Evolutionary conservation across 495 filamentous ascomycete species (phyloP).

Genomic region (Peziza echinospora): DNA sequence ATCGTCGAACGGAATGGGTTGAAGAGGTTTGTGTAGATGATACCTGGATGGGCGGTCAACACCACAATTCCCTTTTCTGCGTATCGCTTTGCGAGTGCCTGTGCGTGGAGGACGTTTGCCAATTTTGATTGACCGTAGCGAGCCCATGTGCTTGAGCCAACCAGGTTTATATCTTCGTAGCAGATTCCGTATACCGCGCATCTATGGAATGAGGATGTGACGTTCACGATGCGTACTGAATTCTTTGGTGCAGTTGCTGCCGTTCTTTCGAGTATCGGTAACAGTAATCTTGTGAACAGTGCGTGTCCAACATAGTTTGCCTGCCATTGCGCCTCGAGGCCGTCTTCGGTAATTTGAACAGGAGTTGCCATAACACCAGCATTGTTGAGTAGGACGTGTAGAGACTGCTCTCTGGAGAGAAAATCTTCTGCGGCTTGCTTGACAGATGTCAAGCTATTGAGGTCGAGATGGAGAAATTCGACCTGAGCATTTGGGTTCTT

Average conservation of each 20-base stretch:
- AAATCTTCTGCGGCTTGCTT: slow-evolving; percentile 1
- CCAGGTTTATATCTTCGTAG: slow-evolving; percentile 18
- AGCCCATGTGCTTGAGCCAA: slow-evolving; percentile 20
- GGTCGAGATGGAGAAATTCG: slow-evolving; percentile 7
- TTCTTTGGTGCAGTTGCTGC: neutral
- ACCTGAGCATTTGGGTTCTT: slow-evolving; percentile 2
- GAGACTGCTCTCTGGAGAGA: slow-evolving; percentile 1
- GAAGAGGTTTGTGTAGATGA: slow-evolving; percentile 36
- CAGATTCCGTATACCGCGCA: slow-evolving; percentile 21
- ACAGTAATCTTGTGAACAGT: slow-evolving; percentile 38
- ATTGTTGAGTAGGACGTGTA: slow-evolving; percentile 50
- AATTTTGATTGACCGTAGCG: slow-evolving; percentile 49
- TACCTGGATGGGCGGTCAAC: slow-evolving; percentile 44
- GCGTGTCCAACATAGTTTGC: slow-evolving; percentile 51
- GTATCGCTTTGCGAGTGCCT: slow-evolving; percentile 24
- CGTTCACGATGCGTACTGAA: neutral
- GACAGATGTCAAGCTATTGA: slow-evolving; percentile 5
- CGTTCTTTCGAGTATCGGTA: slow-evolving; percentile 28
- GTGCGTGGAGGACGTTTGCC: slow-evolving; percentile 43
- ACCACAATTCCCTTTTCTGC: slow-evolving; percentile 28
- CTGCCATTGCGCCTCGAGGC: slow-evolving; percentile 40
- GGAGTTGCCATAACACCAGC: slow-evolving; percentile 43
- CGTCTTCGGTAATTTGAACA: slow-evolving; percentile 21
- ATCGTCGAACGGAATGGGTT: neutral
- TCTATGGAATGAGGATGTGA: neutral